A percentile compares a stretch with the other conserved stretches of the same genome.
phyloP scores from a whole-genome alignment of 768 basidiomycete species.

The Polyporus arcularius region DNA sequence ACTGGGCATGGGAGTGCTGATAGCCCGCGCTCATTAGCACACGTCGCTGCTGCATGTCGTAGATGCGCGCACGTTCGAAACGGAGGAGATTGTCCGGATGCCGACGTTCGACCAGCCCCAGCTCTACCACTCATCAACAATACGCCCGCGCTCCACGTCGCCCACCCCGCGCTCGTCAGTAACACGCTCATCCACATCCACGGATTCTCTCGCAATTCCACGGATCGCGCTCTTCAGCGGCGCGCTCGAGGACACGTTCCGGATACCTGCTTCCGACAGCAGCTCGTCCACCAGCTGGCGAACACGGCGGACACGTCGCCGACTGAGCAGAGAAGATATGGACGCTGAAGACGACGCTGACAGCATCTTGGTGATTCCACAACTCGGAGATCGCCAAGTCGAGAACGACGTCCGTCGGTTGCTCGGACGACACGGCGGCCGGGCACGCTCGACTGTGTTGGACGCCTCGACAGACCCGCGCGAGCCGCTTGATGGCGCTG shows the following conservation, averaged over 20 bases:
- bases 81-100: conserved; percentile 65
- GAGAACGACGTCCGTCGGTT: conserved; percentile 61
- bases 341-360: conserved; percentile 43
- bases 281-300: conserved; percentile 16
- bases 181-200: conserved; percentile 4
- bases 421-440: conserved; percentile 50
- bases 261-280: conserved; percentile 32
- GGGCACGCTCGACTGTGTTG: conserved; percentile 25
- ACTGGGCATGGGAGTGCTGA: background rate
- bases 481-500: conserved; percentile 19
- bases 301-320: conserved; percentile 14
- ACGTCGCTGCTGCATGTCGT: conserved; percentile 80
- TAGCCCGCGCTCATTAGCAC: conserved; percentile 49
- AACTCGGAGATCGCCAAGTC: conserved; percentile 52
- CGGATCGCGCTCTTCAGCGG: conserved; percentile 29
- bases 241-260: conserved; percentile 60
- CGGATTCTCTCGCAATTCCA: conserved; percentile 16
- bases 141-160: conserved; percentile 24
- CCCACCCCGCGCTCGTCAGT: conserved; percentile 13
- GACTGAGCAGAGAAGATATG: conserved; percentile 24
- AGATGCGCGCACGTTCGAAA: conserved; percentile 85
- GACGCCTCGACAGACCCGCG: conserved; percentile 11
- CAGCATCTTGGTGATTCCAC: conserved; percentile 55
- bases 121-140: conserved; percentile 15
- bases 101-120: conserved; percentile 39